Evolutionary conservation across 1,284 basidiomycete species (phyloP).

Genomic region (Ceratobasidium sp.): DNA sequence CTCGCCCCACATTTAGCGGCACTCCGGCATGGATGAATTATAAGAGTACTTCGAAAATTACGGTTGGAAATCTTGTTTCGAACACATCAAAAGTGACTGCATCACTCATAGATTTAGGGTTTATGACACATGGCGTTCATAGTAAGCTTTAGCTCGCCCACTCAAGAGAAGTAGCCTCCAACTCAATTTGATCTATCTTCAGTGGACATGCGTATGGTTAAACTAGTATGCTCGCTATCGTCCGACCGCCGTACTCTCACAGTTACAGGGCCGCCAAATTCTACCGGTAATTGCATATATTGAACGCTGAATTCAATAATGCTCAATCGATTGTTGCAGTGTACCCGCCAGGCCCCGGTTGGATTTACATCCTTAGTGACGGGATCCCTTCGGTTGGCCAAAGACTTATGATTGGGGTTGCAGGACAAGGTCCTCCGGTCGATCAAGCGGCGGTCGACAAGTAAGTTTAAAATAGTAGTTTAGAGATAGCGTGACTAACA

Average conservation of each 20-base stretch:
- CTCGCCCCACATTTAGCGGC: slow-evolving; percentile 65
- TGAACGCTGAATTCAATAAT: slow-evolving; percentile 78
- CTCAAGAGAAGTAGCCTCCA: no score
- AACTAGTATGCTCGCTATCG: slow-evolving; percentile 62
- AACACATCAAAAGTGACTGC: slow-evolving; percentile 72
- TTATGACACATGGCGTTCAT: slow-evolving; percentile 78
- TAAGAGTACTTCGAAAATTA: slow-evolving; percentile 74
- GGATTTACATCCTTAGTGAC: slow-evolving; percentile 61
- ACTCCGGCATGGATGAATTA: slow-evolving; percentile 65
- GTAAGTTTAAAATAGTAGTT: no score
- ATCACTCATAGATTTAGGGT: slow-evolving; percentile 85
- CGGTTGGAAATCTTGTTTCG: slow-evolving; percentile 73
- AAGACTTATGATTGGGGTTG: slow-evolving; percentile 63
- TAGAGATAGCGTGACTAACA: no score
- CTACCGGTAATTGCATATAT: slow-evolving; percentile 72
- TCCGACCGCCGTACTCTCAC: slow-evolving; percentile 50
- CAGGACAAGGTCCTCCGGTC: slow-evolving; percentile 54
- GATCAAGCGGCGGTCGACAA: slow-evolving; percentile 6
- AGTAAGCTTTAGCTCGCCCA: slow-evolving; percentile 3
- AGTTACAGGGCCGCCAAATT: slow-evolving; percentile 48
- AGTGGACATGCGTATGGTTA: slow-evolving; percentile 79
- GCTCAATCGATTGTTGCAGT: slow-evolving; percentile 30
- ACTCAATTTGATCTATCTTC: neutral
- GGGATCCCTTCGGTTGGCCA: slow-evolving; percentile 65
- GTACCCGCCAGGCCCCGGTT: slow-evolving; percentile 60